Evolutionary conservation across 129 eudicot species (phyloP), one percentile per base, ranked within the genome.

Genomic region (Smallanthus sonchifolius): DNA sequence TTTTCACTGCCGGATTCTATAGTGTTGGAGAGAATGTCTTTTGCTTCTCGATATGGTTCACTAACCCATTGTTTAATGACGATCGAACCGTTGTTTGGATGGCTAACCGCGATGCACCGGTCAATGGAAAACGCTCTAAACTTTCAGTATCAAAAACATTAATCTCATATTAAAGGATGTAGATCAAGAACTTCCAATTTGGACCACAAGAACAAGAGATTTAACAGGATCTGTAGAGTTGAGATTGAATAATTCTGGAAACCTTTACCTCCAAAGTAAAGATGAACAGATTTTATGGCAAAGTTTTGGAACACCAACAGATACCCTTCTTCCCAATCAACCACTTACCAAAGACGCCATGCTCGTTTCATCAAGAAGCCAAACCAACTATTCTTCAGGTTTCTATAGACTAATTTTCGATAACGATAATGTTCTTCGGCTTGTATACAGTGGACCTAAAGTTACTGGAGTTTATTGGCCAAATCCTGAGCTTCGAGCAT

Each of bases 51-150:
- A 77, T 87, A 24, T 84, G 85, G 92, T 82, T 79, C 82, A 74
- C 85, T 20, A 30, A 81, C 40, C 72, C 74, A 0, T 49, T 56
- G 51, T 69, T 75, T 38, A 59, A 60, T 14, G 65, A 57, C n/a
- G 19, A 45, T 6, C 65, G 30, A 7, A 84, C 89, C 40, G 49
- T 77, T 0, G 83, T 74, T 62, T 87, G 92, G 92, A 87, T 74
- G 83, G 87, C 87, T 16, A 87, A 87, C 65, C 79, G 87, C 0
- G 85, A 87, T 35, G 38, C 77, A 47, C 92, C 89, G 5, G 87
- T 87, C 16, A 87, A 84, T 28, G 84, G 87, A 16, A 71, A 52
- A 63, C 35, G 67, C 17, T 73, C 92, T 16, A 69, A 52, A 11
- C 75, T 87, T 38, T 57, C 74, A 2, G 43, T 87, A 0, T 14